Conservation (phyloP, 2,329 filamentous ascomycete genomes). For the Paecilomyces fulvus region DNA sequence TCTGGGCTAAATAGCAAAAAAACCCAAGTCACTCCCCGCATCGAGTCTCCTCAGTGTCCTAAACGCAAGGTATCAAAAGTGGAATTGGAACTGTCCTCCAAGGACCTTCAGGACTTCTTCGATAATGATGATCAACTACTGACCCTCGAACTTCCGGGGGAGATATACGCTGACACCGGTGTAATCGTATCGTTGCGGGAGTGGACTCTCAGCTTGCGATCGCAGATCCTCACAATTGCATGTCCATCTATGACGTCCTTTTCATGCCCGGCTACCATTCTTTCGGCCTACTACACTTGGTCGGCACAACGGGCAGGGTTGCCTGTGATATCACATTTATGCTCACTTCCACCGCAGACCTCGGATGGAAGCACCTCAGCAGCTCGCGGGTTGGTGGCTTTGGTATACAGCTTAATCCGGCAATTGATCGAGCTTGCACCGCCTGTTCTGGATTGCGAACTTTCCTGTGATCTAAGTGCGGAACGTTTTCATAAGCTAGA, state of each 20-base stretch:
- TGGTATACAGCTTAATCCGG: constrained; percentile 31
- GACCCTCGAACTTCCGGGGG: constrained; percentile 18
- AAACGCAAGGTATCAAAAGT: constrained; percentile 26
- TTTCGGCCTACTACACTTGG: constrained; percentile 26
- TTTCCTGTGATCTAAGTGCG: constrained; percentile 23
- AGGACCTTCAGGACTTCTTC: constrained; percentile 28
- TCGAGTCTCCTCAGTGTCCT: constrained; percentile 21
- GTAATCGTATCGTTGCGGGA: constrained; percentile 22
- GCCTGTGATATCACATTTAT: constrained; percentile 31
- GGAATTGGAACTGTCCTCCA: constrained; percentile 26
- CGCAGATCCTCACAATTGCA: constrained; percentile 25
- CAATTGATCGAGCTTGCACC: constrained; percentile 29
- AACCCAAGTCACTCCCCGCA: constrained; percentile 16
- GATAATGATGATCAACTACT: constrained; percentile 26
- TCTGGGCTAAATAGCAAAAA: neutral
- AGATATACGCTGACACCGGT: constrained; percentile 18
- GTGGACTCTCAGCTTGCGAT: constrained; percentile 25
- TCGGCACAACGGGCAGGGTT: constrained; percentile 21
- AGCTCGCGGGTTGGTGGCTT: constrained; percentile 25
- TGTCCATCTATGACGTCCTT: constrained; percentile 17
- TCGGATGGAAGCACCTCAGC: constrained; percentile 15
- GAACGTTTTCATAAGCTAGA: constrained; percentile 27
- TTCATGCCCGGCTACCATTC: constrained; percentile 20
- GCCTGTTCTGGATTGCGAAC: constrained; percentile 27
- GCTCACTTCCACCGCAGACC: constrained; percentile 15